phyloP scores from a whole-genome alignment of 106 monocot species.

The Allium sativum region DNA sequence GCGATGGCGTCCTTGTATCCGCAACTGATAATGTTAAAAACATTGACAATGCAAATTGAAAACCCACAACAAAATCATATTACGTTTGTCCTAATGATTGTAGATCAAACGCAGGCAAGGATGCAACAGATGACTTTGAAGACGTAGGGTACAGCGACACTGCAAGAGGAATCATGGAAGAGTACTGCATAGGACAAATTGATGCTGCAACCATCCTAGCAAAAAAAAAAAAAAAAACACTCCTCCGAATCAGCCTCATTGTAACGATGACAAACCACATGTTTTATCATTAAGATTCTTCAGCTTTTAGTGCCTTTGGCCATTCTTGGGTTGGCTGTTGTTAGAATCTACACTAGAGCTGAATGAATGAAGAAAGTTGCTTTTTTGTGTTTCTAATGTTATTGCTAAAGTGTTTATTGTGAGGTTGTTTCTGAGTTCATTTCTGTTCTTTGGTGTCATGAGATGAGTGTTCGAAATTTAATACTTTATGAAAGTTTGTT shows the following conservation, averaged over 20 bases:
- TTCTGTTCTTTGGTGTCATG: no score
- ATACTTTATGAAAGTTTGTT: no score
- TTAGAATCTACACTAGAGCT: conserved; percentile 70
- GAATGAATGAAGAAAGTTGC: conserved; percentile 9
- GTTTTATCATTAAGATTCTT: conserved; percentile 56
- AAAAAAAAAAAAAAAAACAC: conserved; percentile 32
- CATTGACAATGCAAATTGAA: not conserved
- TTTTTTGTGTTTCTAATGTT: no score
- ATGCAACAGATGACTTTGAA: conserved; percentile 74
- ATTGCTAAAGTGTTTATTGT: no score
- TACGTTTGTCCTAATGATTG: no score
- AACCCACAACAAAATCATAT: not conserved
- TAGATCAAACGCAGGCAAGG: conserved; percentile 37
- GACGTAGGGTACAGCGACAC: conserved; percentile 69
- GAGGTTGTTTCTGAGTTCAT: no score
- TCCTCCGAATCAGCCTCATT: conserved; percentile 55
- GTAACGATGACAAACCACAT: conserved; percentile 64
- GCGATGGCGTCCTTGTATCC: conserved; percentile 41
- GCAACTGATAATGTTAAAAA: conserved; percentile 27
- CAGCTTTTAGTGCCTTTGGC: conserved; percentile 69
- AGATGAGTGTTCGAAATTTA: no score
- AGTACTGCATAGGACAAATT: conserved; percentile 58
- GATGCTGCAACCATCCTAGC: conserved; percentile 47
- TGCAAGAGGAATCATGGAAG: conserved; percentile 62
- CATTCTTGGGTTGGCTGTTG: conserved; percentile 61